These are phyloP conservation scores for Tolypocladium inflatum DNA, from an alignment of 2,329 filamentous ascomycete species.

Conservation along the genomic window DNA sequence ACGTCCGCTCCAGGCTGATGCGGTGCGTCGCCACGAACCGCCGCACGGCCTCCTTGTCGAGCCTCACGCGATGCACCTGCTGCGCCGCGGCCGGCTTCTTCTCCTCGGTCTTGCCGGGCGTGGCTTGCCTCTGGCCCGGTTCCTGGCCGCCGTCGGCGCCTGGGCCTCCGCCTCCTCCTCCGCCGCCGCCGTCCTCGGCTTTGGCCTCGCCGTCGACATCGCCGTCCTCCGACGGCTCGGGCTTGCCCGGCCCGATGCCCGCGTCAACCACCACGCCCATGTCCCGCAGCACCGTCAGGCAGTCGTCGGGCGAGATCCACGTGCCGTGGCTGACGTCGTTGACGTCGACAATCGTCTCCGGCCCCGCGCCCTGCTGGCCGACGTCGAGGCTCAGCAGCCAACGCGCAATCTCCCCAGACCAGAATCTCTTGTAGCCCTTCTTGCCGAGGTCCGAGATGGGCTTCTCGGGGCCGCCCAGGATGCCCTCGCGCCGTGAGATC, in stretches of 20 bases:
- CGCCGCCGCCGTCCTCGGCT: neutral
- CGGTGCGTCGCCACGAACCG: conserved; percentile 56
- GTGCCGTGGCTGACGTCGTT: conserved; percentile 66
- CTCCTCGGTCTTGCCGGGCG: conserved; percentile 14
- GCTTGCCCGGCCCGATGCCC: conserved; percentile 34
- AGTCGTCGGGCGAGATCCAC: conserved; percentile 80
- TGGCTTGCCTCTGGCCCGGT: conserved; percentile 4
- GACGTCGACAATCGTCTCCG: conserved; percentile 50
- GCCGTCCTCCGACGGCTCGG: conserved; percentile 12
- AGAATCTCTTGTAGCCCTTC: conserved; percentile 76
- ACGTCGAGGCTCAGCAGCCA: conserved; percentile 42
- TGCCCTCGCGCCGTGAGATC: conserved; percentile 71
- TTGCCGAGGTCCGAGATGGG: conserved; percentile 80
- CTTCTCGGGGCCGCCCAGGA: conserved; percentile 88
- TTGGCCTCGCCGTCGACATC: conserved; percentile 9
- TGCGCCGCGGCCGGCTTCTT: conserved; percentile 11
- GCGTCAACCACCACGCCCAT: conserved; percentile 65
- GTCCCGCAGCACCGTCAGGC: conserved; percentile 64
- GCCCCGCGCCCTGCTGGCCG: conserved; percentile 16
- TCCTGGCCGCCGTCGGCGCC: conserved; percentile 6
- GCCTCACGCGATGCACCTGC: conserved; percentile 34
- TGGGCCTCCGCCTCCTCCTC: too few relatives aligned
- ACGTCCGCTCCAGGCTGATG: conserved; percentile 54
- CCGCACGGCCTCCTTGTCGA: conserved; percentile 49
- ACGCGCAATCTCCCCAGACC: conserved; percentile 76